A percentile compares a stretch with the other conserved stretches of the same genome.
Evolutionary conservation across 1,139 yeast genomes (phyloP).

Genomic region (Eremothecium coryli): DNA sequence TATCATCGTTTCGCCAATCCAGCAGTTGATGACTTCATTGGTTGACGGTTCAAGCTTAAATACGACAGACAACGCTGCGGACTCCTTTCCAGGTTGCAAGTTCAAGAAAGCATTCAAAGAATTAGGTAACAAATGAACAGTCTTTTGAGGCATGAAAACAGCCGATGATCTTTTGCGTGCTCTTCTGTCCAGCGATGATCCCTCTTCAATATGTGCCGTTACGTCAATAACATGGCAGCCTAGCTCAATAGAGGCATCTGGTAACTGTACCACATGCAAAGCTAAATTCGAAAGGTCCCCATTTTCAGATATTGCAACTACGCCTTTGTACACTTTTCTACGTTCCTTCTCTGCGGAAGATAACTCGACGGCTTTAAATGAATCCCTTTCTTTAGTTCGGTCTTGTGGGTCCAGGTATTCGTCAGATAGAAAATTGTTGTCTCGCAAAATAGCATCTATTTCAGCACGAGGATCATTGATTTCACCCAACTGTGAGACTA

Average conservation of each 20-base stretch:
- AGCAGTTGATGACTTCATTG: conserved; percentile 66
- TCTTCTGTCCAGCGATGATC: conserved; percentile 75
- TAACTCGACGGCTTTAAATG: conserved; percentile 22
- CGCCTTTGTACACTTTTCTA: conserved; percentile 54
- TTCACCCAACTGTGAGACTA: conserved; percentile 77
- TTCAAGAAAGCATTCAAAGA: conserved; percentile 52
- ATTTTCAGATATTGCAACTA: conserved; percentile 57
- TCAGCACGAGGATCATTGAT: conserved; percentile 73
- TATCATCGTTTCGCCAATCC: conserved; percentile 67
- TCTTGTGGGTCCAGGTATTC: conserved; percentile 56
- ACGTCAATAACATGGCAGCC: conserved; percentile 70
- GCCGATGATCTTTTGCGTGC: conserved; percentile 86
- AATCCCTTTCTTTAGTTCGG: conserved; percentile 26
- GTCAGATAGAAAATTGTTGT: conserved; percentile 83
- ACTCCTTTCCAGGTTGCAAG: conserved; percentile 50
- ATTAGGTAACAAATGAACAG: conserved; percentile 59
- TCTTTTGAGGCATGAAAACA: conserved; percentile 80
- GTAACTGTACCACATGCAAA: conserved; percentile 57
- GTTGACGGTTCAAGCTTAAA: conserved; percentile 70
- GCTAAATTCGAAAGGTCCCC: conserved; percentile 63
- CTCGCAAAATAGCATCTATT: conserved; percentile 82
- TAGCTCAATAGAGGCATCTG: conserved; percentile 51
- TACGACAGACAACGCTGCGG: conserved; percentile 69
- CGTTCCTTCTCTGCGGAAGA: conserved; percentile 32
- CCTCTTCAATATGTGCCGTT: conserved; percentile 58